Conservation (phyloP, 2,329 filamentous ascomycete genomes). For the Diaporthe sp. region DNA sequence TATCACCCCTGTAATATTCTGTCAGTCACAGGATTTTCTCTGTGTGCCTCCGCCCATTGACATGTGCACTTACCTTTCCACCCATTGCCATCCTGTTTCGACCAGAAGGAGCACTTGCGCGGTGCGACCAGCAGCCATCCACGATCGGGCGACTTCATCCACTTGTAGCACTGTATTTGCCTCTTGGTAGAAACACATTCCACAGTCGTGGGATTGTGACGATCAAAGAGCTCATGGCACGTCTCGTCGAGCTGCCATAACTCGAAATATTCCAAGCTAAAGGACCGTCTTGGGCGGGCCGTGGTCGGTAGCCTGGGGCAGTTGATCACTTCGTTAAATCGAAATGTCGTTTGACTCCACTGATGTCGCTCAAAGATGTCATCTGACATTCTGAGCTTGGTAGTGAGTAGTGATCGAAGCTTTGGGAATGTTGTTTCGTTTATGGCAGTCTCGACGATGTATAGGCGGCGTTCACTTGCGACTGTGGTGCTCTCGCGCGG, state of each 20-base stretch:
- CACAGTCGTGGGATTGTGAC: not conserved
- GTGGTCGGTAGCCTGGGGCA: conserved; percentile 31
- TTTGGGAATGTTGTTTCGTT: not conserved
- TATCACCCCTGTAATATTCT: conserved; percentile 13
- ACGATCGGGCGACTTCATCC: conserved; percentile 9
- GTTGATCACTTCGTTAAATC: conserved; percentile 37
- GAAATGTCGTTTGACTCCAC: conserved; percentile 38
- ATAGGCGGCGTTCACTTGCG: not conserved
- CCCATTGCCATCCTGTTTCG: not conserved
- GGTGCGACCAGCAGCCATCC: conserved; percentile 36
- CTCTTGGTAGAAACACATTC: conserved; percentile 24
- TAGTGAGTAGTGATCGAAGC: not conserved
- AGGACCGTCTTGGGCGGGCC: not conserved
- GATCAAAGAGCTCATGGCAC: not conserved
- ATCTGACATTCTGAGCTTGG: not conserved
- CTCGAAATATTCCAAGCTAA: conserved; percentile 36
- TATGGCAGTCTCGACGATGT: conserved; percentile 5
- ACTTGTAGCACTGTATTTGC: conserved; percentile 30
- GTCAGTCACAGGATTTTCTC: not conserved
- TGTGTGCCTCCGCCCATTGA: rapidly evolving
- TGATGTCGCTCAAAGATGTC: conserved; percentile 28
- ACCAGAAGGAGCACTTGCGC: conserved; percentile 37
- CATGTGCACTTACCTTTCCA: not conserved
- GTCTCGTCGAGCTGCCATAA: conserved; percentile 19
- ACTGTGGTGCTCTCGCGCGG: not conserved